Evolutionary conservation across 2,329 filamentous ascomycete species (phyloP).

Genomic region (Aspergillus oerlinghausenensis): DNA sequence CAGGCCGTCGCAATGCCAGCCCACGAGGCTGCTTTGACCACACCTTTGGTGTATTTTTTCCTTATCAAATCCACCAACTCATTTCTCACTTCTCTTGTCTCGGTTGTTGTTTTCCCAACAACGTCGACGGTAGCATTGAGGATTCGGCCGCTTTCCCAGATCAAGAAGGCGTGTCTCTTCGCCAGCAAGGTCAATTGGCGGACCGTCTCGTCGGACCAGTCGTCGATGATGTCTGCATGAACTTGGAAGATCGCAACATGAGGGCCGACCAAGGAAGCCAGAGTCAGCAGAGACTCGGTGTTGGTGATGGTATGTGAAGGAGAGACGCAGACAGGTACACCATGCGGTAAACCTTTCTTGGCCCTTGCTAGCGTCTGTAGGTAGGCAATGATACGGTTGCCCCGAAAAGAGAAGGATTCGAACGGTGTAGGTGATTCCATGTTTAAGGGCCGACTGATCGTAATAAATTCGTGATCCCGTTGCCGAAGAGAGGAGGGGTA

Average conservation of each 20-base stretch:
- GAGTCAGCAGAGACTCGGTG: conserved; percentile 50
- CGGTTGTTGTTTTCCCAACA: conserved; percentile 22
- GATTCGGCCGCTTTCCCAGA: conserved; percentile 40
- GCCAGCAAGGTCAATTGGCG: conserved; percentile 31
- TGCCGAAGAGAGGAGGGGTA: not conserved
- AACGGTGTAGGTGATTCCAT: conserved; percentile 13
- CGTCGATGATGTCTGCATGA: conserved; percentile 58
- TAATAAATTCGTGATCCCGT: not conserved
- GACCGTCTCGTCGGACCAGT: conserved; percentile 55
- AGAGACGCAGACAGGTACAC: conserved; percentile 40
- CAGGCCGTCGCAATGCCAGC: conserved; percentile 36
- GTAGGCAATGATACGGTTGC: conserved; percentile 36
- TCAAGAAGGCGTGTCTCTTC: conserved; percentile 34
- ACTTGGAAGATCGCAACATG: conserved; percentile 59
- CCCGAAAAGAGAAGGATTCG: conserved; percentile 18
- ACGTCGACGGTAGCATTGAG: conserved; percentile 34
- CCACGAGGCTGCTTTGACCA: conserved; percentile 36
- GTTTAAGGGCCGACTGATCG: conserved; percentile 1
- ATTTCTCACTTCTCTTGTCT: conserved; percentile 28
- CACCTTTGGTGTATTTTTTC: conserved; percentile 37
- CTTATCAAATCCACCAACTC: conserved; percentile 31
- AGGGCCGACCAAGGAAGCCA: conserved; percentile 57
- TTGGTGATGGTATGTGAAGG: conserved; percentile 56
- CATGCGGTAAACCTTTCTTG: conserved; percentile 36
- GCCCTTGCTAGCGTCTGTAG: conserved; percentile 28